Evolutionary conservation across 352 stramenopile species (phyloP), one percentile per base, ranked within the genome.

Genomic region (Globisporangium nagaii): DNA sequence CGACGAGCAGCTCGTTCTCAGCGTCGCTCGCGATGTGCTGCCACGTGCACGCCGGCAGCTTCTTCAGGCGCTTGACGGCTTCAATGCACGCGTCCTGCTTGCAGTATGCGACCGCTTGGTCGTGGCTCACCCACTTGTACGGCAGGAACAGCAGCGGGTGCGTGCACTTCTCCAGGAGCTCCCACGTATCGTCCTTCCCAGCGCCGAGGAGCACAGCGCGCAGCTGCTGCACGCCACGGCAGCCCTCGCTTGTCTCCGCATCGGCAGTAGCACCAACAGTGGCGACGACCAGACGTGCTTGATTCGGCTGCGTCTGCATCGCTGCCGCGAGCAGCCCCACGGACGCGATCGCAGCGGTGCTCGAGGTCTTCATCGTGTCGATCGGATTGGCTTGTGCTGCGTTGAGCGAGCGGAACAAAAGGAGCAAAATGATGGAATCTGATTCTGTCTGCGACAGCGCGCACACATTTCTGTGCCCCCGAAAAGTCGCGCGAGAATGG

Each of bases 1-100:
- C 69, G 27, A 73, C 60, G 32, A 70, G 51, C 35, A 79, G 49
- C 40, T 73, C 64, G 39, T 60, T 63, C 34, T 66, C 65, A 49
- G 72, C 68, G 43, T 67, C 56, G 24, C 34, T 68, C 1, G 71
- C 53, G 20, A 69, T 43, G 32, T 67, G 50, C 15, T 44, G 31
- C 77, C 74, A 86, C 43, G 60, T 72, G 53, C 74, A 88, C 10
- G 41, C 13, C 1, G 72, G 66, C 3, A 83, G 55, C 24, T 53
- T 28, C 49, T 64, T 44, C 22, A 88, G 63, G 11, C 47, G 44
- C 36, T 35, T 39, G 32, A 79, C 66, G 0, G 62, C 61, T 9
- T 49, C 27, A 31, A 37, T 31, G 37, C 77, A 88, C 8, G 39
- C 42, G 11, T 75, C 43, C 19, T 69, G 45, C 20, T 57, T 48